Percentiles rank a stretch among this genome's conserved stretches.
Conservation (phyloP, 371 early-diverging fungal species). For the Blyttiomyces sp. region DNA sequence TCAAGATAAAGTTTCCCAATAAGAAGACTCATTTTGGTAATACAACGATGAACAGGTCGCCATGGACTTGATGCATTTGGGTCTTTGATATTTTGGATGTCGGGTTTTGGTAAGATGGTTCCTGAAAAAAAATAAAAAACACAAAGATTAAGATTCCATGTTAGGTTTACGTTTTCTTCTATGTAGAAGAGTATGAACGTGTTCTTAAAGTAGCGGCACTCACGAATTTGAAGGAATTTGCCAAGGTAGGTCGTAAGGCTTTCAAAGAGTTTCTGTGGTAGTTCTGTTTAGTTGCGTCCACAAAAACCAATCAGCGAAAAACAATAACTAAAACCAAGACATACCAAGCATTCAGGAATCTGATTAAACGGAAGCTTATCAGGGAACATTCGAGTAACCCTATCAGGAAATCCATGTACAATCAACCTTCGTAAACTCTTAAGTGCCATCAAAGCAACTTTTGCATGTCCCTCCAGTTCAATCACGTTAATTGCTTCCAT, state of each 20-base stretch:
- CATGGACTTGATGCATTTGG: too few relatives aligned
- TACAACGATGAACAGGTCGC: too few relatives aligned
- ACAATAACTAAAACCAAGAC: conserved; percentile 3
- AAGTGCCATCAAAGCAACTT: conserved; percentile 48
- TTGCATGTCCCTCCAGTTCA: conserved; percentile 9
- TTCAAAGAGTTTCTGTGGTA: conserved; percentile 19
- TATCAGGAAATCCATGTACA: conserved; percentile 69
- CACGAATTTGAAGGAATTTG: conserved; percentile 57
- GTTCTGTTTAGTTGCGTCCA: too few relatives aligned
- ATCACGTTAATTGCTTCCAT: too few relatives aligned
- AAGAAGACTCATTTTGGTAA: conserved; percentile 50
- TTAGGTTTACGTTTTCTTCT: too few relatives aligned
- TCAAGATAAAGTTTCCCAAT: conserved; percentile 82
- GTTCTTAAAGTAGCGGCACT: too few relatives aligned
- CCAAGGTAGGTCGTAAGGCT: conserved; percentile 55
- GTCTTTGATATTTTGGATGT: too few relatives aligned
- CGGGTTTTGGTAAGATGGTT: too few relatives aligned
- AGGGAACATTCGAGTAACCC: too few relatives aligned
- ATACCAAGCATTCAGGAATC: conserved; percentile 53
- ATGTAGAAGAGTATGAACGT: too few relatives aligned
- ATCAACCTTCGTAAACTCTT: conserved; percentile 70
- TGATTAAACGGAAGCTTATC: conserved; percentile 40
- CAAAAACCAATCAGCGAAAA: conserved; percentile 40
- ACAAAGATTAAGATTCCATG: too few relatives aligned
- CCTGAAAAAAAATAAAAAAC: too few relatives aligned